phyloP scores from a whole-genome alignment of 306 rosid species.

The Dryas drummondii region DNA sequence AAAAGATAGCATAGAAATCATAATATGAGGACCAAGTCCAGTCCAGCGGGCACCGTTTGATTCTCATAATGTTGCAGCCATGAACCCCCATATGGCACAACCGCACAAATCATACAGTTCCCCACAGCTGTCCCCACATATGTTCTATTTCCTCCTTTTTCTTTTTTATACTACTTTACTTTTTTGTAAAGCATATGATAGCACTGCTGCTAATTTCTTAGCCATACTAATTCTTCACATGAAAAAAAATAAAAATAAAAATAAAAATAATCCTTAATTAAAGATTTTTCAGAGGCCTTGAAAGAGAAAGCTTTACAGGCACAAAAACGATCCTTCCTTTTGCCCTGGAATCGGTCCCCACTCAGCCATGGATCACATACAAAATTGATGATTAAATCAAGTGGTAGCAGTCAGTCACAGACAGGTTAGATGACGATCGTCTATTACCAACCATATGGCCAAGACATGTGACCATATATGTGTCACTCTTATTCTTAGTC shows the following conservation, averaged over 20 bases:
- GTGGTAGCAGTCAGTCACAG: neutral
- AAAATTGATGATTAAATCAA: neutral
- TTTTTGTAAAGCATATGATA: too few species aligned
- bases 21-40: constrained; percentile 9
- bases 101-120: too few species aligned
- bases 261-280: neutral
- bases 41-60: neutral
- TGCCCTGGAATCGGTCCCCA: constrained; percentile 16
- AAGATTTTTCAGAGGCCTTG: neutral
- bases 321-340: neutral
- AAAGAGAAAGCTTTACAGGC: neutral
- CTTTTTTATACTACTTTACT: too few species aligned
- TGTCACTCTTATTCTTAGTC: neutral
- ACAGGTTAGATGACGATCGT: neutral
- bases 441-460: neutral
- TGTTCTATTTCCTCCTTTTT: too few species aligned
- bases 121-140: too few species aligned
- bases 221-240: too few species aligned
- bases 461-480: neutral
- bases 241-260: neutral
- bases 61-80: too few species aligned
- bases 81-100: too few species aligned
- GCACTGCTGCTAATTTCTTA: too few species aligned
- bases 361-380: neutral
- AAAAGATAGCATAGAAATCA: neutral